Base-by-base conservation (phyloP, 2,329 filamentous ascomycete genomes). In the Diaporthe caulivora region DNA sequence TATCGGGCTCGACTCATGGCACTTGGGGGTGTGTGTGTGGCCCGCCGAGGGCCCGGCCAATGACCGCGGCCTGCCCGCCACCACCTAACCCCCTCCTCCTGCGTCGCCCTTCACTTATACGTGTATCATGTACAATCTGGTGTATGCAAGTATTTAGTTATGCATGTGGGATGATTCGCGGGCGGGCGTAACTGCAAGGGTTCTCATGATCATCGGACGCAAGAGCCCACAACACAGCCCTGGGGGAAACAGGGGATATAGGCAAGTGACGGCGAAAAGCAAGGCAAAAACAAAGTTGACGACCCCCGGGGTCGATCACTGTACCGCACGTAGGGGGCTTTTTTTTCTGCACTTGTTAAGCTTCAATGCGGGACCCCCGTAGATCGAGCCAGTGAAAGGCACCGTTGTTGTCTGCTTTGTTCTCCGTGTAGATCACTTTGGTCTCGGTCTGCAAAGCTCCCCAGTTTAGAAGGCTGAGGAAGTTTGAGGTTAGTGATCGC, bases 1-100 rank as follows among this genome's bases (percentile, higher is more conserved):
- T 34, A 9, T 9, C 42, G 29, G 62, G 26, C 42, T 37, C 62
- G 44, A 67, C 62, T 67, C 62, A 53, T 67, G 62, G 29, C 62
- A 37, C 29, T 8, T 21, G 29, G 44, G 3, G 34, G 5, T 34
- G 5, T 5, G 5, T 5, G 34, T 34, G 34, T 6, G 7, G 37
- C 37, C 37, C 37, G 37, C 37, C 37, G 11, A 2, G 7, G 4
- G 44, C 42, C 31, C 31, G 31, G 47, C 62, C 62, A 67, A 53
- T 67, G 31, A 29, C 31, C 31, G 21, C 31, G 13, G 26, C 62
- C 26, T 51, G 62, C 47, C 49, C 40, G 21, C 40, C 58, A 42
- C 31, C 37, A 40, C 37, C 37, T 10, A 13, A 13, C 37, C 37
- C 6, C 37, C 37, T n/a, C 6, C 37, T 40, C 37, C 37, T 40